phyloP scores from a whole-genome alignment of 164 flowering plant species.

The Vitis amurensis region DNA sequence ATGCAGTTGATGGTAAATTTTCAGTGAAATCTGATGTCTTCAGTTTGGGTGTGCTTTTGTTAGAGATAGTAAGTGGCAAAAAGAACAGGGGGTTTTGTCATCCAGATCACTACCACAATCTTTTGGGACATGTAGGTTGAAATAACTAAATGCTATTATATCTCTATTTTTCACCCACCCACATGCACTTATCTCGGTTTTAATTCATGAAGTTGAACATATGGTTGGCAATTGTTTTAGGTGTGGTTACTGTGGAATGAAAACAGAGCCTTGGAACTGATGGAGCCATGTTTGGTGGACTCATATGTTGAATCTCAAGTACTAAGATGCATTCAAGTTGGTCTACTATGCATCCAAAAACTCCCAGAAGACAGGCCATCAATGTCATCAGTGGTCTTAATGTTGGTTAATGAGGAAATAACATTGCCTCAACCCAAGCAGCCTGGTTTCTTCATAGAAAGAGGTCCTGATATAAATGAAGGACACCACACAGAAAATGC shows the following conservation, averaged over 20 bases:
- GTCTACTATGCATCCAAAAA: slow-evolving; percentile 34
- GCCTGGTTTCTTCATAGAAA: slow-evolving; percentile 4
- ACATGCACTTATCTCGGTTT: too few species aligned
- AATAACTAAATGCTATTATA: too few species aligned
- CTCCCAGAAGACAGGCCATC: slow-evolving; percentile 30
- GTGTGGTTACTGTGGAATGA: slow-evolving; percentile 39
- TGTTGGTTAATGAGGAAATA: slow-evolving; percentile 26
- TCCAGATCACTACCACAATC: not conserved
- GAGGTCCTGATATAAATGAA: not conserved
- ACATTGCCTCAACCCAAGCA: slow-evolving; percentile 21
- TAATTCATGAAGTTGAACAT: too few species aligned
- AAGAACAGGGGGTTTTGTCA: not conserved
- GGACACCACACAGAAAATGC: not conserved
- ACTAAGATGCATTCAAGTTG: slow-evolving; percentile 31
- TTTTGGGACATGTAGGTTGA: slow-evolving; percentile 5
- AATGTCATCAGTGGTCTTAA: slow-evolving; percentile 27
- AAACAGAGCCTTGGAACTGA: slow-evolving; percentile 19
- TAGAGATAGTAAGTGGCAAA: slow-evolving; percentile 6
- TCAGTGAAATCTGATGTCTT: slow-evolving; percentile 8
- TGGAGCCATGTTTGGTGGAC: slow-evolving; percentile 12
- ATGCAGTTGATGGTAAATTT: not conserved
- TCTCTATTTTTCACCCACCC: too few species aligned
- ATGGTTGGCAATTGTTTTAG: slow-evolving; percentile 1
- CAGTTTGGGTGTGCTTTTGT: slow-evolving; percentile 1
- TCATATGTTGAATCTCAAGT: slow-evolving; percentile 18